Evolutionary conservation across 257 asterid genomes (phyloP), one percentile per base, ranked within the genome.

Genomic region (Euphrasia confusa): DNA sequence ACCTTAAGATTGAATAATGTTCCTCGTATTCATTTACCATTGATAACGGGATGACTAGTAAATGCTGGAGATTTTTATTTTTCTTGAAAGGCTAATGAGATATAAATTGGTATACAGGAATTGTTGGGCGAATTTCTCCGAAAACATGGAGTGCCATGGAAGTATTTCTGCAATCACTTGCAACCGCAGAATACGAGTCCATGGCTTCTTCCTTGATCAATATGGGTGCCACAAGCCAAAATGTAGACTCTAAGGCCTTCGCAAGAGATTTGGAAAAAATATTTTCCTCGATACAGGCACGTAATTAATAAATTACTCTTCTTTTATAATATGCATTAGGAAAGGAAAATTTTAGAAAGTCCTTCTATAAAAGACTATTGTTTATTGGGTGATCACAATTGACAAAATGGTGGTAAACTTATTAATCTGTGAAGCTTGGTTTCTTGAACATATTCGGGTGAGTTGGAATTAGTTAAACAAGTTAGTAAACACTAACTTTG

Each of bases 101-200:
- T 26, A 66, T 26, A 37, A 60, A 60, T 42, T 49, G 66, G 45
- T 44, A 53, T 14, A 57, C 91, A 92, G 99, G 97, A 74, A 92
- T 92, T 68, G 99, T 92, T 64, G 99, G 99, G 47, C 93, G 96
- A 8, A 86, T 93, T 69, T 87, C 99, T 75, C 96, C 95, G 1
- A 87, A 84, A 74, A 93, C 99, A 54, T 93, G 99, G 99, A 74
- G 87, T 65, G 97, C 97, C 10, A 89, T 89, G 97, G 99, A 93
- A 78, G 70, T 75, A 63, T 93, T 93, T 77, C 79, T 93, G 80
- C 72, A 69, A 63, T 89, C 99, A 67, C 67, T 93, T 52, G 73
- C 88, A 61, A 80, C 91, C 49, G 91, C 80, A 81, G 94, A 89
- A 52, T 89, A 93, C 32, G 86, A 74, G 62, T 69, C 92, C 50